Percentiles rank a stretch among this genome's conserved stretches.
Evolutionary conservation across 371 early-diverging fungal genomes (phyloP).

Genomic region (Mucor mucedo): DNA sequence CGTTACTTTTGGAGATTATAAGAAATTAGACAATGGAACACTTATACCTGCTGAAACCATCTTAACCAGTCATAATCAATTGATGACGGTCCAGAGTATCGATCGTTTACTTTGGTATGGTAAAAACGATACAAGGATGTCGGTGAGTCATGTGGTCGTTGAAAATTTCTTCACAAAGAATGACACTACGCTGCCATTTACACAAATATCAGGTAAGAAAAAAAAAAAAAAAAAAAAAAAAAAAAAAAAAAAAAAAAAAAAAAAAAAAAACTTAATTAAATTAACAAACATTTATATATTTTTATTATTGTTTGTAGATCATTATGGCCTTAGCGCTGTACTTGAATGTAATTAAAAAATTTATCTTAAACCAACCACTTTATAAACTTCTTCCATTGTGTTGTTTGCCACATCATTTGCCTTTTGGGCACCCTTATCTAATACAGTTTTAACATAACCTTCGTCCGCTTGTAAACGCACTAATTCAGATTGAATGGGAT

Average conservation of each 20-base stretch:
- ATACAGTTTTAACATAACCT: constrained; percentile 65
- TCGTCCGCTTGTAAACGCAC: constrained; percentile 59
- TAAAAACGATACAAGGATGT: constrained; percentile 11
- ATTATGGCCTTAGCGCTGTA: constrained; percentile 34
- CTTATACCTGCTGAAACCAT: constrained; percentile 62
- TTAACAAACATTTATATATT: background rate
- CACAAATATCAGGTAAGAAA: constrained; percentile 56
- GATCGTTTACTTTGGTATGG: constrained; percentile 69
- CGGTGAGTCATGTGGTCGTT: constrained; percentile 28
- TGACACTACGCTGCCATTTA: constrained; percentile 39
- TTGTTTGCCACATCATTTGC: constrained; percentile 59
- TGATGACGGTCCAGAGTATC: constrained; percentile 64
- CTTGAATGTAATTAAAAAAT: constrained; percentile 2
- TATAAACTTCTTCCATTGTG: constrained; percentile 62
- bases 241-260: constrained; percentile 1
- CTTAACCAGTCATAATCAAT: constrained; percentile 62
- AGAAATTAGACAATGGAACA: constrained; percentile 43
- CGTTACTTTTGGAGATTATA: constrained; percentile 76
- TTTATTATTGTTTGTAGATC: constrained; percentile 25
- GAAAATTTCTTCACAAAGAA: constrained; percentile 41
- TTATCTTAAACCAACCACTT: constrained; percentile 62
- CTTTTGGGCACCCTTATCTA: constrained; percentile 66
- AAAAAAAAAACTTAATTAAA: background rate
- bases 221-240: background rate
- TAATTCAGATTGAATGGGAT: constrained; percentile 73